Conservation (phyloP, 2,329 filamentous ascomycete species). For the Botrytis paeoniae region DNA sequence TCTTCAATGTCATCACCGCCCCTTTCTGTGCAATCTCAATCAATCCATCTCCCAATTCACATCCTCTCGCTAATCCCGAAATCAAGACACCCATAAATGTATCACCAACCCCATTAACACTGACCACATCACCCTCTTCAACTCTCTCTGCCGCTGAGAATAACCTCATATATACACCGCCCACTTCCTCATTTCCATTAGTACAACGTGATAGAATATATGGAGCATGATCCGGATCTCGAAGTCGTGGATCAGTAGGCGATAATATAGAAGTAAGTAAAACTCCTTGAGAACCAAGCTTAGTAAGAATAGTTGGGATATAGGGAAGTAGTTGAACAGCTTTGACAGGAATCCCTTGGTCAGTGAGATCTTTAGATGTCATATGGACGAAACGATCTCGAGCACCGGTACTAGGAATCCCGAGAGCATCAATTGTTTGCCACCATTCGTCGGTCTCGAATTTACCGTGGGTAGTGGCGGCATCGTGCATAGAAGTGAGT, state of each 20-base stretch:
- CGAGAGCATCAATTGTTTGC: conserved; percentile 71
- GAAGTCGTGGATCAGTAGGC: conserved; percentile 65
- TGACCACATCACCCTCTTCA: conserved; percentile 68
- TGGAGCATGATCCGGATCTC: conserved; percentile 56
- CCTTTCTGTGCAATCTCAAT: conserved; percentile 80
- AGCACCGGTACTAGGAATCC: conserved; percentile 66
- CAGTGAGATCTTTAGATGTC: conserved; percentile 65
- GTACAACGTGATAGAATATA: conserved; percentile 68
- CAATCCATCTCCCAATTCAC: conserved; percentile 51
- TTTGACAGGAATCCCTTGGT: conserved; percentile 80
- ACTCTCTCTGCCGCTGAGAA: conserved; percentile 62
- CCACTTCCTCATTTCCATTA: conserved; percentile 51
- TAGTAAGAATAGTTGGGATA: conserved; percentile 80
- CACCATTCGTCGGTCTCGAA: conserved; percentile 77
- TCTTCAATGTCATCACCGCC: conserved; percentile 74
- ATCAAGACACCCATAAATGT: conserved; percentile 84
- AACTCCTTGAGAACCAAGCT: conserved; percentile 62
- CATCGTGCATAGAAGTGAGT: conserved; percentile 71
- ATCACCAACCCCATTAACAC: conserved; percentile 92
- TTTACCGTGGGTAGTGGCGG: conserved; percentile 63
- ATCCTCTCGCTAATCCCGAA: conserved; percentile 64
- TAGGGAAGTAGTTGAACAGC: conserved; percentile 82
- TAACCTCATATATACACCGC: conserved; percentile 79
- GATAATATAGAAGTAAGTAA: conserved; percentile 70
- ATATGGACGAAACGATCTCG: conserved; percentile 68